phyloP scores from a whole-genome alignment of 2,329 filamentous ascomycete genomes.

The Teratosphaeria gauchensis region DNA sequence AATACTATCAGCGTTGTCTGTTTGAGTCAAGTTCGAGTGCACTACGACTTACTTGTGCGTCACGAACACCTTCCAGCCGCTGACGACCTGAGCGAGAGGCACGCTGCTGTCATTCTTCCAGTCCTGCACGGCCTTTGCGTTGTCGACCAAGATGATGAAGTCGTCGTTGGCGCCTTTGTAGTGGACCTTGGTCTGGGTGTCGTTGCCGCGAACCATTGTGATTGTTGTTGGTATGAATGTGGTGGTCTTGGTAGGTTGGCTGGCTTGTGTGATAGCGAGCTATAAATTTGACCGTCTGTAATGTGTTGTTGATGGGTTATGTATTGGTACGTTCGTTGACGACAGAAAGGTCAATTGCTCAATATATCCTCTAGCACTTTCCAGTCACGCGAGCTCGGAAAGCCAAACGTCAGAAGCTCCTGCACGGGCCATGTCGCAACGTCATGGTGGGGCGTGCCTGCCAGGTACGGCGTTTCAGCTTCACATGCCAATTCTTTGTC shows the following conservation, averaged over 20 bases:
- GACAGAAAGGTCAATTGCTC: background rate
- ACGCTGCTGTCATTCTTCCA: constrained; percentile 74
- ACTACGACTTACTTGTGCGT: constrained; percentile 66
- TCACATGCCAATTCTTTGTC: background rate
- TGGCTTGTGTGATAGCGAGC: background rate
- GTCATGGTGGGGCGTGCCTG: background rate
- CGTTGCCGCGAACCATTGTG: constrained; percentile 4
- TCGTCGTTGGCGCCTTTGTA: constrained; percentile 64
- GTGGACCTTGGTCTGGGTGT: constrained; percentile 60
- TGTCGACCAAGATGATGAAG: constrained; percentile 59
- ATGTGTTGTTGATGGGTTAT: background rate
- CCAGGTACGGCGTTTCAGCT: background rate
- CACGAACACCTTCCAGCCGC: constrained; percentile 78
- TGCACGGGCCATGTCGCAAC: background rate
- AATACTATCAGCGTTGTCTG: background rate
- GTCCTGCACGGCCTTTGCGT: constrained; percentile 56
- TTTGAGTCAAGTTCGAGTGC: background rate
- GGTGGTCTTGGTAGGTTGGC: background rate
- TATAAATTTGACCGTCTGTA: background rate
- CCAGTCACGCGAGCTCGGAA: background rate
- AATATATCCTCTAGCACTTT: background rate
- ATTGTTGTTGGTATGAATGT: background rate
- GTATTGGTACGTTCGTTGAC: background rate
- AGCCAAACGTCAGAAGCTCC: background rate
- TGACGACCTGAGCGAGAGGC: constrained; percentile 75